Percentiles rank a stretch among this genome's conserved stretches.
Conservation (phyloP, 352 stramenopile genomes). For the Phytophthora ohioensis region DNA sequence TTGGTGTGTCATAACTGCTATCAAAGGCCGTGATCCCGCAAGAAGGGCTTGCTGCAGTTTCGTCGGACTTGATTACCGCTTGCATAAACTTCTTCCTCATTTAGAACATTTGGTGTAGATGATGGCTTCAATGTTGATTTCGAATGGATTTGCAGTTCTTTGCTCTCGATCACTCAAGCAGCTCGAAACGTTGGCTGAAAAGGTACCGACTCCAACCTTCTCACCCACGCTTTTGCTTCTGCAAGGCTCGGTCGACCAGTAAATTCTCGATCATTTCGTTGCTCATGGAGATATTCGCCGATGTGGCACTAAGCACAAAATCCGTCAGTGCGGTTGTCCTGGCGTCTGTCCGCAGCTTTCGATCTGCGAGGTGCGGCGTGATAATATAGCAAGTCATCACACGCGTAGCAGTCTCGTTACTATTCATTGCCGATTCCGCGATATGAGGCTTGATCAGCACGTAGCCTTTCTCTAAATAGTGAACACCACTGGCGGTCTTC, state of each 20-base stretch:
- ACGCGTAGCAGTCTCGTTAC: conserved; percentile 38
- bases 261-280: conserved; percentile 64
- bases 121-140: too few species aligned
- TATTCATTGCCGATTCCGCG: conserved; percentile 9
- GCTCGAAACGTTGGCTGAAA: too few species aligned
- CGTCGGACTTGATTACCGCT: too few species aligned
- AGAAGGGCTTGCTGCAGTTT: too few species aligned
- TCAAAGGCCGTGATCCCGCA: too few species aligned
- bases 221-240: conserved; percentile 17
- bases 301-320: conserved; percentile 47
- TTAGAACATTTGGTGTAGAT: too few species aligned
- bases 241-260: conserved; percentile 34
- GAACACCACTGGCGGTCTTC: conserved; percentile 39
- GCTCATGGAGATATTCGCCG: conserved; percentile 47
- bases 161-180: too few species aligned
- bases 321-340: conserved; percentile 49
- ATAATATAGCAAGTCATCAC: conserved; percentile 63
- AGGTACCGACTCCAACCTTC: not conserved
- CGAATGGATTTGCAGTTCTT: too few species aligned
- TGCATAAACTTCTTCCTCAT: too few species aligned
- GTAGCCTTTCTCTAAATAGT: conserved; percentile 66
- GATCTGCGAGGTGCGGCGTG: conserved; percentile 47
- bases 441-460: conserved; percentile 58
- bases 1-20: too few species aligned
- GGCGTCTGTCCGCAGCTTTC: conserved; percentile 33